phyloP scores from a whole-genome alignment of 768 basidiomycete species.

The Hortiboletus flavorubellus region DNA sequence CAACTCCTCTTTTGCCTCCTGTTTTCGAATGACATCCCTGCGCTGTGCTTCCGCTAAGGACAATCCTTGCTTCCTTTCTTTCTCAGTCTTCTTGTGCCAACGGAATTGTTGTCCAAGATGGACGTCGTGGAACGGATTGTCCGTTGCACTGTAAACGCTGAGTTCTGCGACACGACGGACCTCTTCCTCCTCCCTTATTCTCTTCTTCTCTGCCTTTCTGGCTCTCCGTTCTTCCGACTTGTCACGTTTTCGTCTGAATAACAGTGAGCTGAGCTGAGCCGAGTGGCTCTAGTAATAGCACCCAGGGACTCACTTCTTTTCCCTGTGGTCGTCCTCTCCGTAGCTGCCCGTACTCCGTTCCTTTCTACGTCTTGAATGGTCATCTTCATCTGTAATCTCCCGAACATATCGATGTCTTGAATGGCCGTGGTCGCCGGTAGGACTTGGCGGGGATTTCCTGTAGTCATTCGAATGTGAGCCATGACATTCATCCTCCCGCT shows the following conservation, averaged over 20 bases:
- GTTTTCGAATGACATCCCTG: slow-evolving; percentile 73
- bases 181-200: slow-evolving; percentile 82
- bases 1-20: slow-evolving; percentile 94
- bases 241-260: slow-evolving; percentile 70
- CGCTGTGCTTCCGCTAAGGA: slow-evolving; percentile 73
- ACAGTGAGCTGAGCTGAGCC: slow-evolving; percentile 3
- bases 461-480: slow-evolving; percentile 34
- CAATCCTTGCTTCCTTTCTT: slow-evolving; percentile 87
- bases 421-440: slow-evolving; percentile 27
- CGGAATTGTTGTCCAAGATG: slow-evolving; percentile 96
- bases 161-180: slow-evolving; percentile 91
- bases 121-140: slow-evolving; percentile 98
- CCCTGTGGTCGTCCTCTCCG: slow-evolving; percentile 34
- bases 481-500: slow-evolving; percentile 30
- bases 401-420: slow-evolving; percentile 32
- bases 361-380: slow-evolving; percentile 28
- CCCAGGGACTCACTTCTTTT: slow-evolving; percentile 44
- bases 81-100: slow-evolving; percentile 99
- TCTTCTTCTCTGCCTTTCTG: slow-evolving; percentile 85
- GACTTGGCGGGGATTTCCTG: slow-evolving; percentile 31
- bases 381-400: slow-evolving; percentile 31
- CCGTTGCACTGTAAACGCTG: slow-evolving; percentile 92
- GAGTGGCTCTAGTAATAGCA: neutral
- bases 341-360: slow-evolving; percentile 20
- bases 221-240: slow-evolving; percentile 84